A percentile compares a stretch with the other conserved stretches of the same genome.
Conservation (phyloP, 306 rosid species). For the Trifolium subterraneum region DNA sequence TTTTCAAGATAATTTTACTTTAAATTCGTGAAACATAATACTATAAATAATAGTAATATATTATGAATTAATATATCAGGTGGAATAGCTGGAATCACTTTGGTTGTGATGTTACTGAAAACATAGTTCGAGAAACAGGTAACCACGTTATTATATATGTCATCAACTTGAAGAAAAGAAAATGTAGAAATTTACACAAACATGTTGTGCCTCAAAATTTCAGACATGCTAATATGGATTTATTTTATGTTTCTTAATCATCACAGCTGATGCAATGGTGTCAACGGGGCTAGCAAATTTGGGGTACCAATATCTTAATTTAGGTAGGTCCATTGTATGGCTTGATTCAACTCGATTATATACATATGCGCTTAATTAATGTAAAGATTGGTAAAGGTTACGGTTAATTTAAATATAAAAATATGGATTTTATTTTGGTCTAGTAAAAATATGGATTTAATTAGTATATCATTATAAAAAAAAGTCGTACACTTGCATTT, state of each 20-base stretch:
- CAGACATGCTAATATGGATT: not conserved
- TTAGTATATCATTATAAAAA: too few species aligned
- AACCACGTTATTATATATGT: slow-evolving; percentile 4
- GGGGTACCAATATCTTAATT: slow-evolving; percentile 65
- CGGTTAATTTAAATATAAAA: too few species aligned
- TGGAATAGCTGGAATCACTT: slow-evolving; percentile 80
- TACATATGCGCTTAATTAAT: not conserved
- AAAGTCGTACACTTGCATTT: too few species aligned
- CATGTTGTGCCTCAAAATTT: not conserved
- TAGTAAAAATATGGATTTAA: too few species aligned
- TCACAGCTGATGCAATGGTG: slow-evolving; percentile 73
- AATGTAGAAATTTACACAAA: not conserved
- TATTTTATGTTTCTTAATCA: not conserved
- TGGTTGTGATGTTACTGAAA: slow-evolving; percentile 58
- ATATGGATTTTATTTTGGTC: too few species aligned
- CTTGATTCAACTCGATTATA: not conserved
- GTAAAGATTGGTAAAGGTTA: too few species aligned
- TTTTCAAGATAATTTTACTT: too few species aligned
- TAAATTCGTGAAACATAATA: too few species aligned
- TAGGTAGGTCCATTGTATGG: slow-evolving; percentile 45
- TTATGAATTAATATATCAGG: slow-evolving; percentile 34
- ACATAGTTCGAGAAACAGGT: slow-evolving; percentile 62
- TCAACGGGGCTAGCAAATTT: slow-evolving; percentile 63
- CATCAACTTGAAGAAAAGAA: not conserved
- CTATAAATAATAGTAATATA: not conserved